These are phyloP conservation scores for Hyphodiscus hymeniophilus DNA, from an alignment of 495 filamentous ascomycete genomes.

Conservation along the genomic window DNA sequence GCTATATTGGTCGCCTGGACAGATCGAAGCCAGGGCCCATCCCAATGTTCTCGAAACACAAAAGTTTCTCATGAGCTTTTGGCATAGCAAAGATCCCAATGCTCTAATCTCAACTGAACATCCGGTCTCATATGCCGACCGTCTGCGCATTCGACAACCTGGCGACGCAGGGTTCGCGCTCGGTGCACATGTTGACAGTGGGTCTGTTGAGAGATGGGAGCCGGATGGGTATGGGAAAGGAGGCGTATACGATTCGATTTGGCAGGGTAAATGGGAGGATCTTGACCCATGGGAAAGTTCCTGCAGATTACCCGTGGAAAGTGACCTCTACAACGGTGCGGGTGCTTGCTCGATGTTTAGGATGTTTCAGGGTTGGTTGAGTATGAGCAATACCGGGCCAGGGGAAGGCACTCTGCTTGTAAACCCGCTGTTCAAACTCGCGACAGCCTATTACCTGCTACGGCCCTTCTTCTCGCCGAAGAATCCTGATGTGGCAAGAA, in stretches of 20 bases:
- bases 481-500: background rate
- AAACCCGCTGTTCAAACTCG: slow-evolving; percentile 64
- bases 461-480: slow-evolving; percentile 65
- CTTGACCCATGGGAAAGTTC: slow-evolving; percentile 75
- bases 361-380: slow-evolving; percentile 85
- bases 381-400: slow-evolving; percentile 62
- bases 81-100: slow-evolving; percentile 59
- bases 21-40: slow-evolving; percentile 66
- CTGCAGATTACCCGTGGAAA: slow-evolving; percentile 59
- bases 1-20: slow-evolving; percentile 77
- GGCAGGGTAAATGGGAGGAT: slow-evolving; percentile 69
- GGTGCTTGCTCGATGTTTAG: slow-evolving; percentile 79
- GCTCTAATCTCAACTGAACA: slow-evolving; percentile 48
- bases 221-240: slow-evolving; percentile 61
- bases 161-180: slow-evolving; percentile 80
- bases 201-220: slow-evolving; percentile 84
- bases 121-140: slow-evolving; percentile 71
- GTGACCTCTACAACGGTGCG: slow-evolving; percentile 74
- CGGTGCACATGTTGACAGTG: slow-evolving; percentile 79
- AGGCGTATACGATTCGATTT: slow-evolving; percentile 61
- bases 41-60: slow-evolving; percentile 62
- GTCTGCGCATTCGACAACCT: slow-evolving; percentile 68
- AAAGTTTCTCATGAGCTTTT: slow-evolving; percentile 59
- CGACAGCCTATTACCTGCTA: slow-evolving; percentile 71
- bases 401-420: slow-evolving; percentile 75